Evolutionary conservation across 257 asterid genomes (phyloP).

Genomic region (Ilex aquifolium): DNA sequence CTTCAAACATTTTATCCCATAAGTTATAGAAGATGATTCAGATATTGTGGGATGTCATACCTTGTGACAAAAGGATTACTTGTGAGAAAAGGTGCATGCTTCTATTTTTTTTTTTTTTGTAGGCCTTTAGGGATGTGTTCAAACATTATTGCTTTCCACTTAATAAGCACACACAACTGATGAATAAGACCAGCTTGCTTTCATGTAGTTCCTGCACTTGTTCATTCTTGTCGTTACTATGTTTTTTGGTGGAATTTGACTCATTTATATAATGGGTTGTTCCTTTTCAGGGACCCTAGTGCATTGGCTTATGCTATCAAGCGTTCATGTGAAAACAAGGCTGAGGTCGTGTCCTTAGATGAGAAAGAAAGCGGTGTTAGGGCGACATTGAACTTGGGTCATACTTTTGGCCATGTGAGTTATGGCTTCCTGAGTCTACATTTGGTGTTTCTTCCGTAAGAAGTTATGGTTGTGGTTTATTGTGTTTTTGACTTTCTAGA

Average conservation of each 20-base stretch:
- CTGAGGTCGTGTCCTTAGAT: conserved; percentile 91
- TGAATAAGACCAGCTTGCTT: background rate
- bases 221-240: conserved; percentile 4
- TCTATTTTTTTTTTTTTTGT: too few relatives aligned
- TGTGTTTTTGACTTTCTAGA: too few relatives aligned
- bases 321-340: conserved; percentile 98
- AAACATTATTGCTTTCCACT: too few relatives aligned
- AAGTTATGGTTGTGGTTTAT: too few relatives aligned
- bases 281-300: conserved; percentile 58
- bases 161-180: background rate
- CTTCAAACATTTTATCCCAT: too few relatives aligned
- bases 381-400: conserved; percentile 97
- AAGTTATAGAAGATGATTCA: background rate
- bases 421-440: conserved; percentile 9
- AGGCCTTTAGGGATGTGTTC: too few relatives aligned
- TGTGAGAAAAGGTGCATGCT: background rate
- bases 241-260: conserved; percentile 10
- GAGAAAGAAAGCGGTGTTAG: conserved; percentile 96
- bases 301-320: conserved; percentile 90
- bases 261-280: conserved; percentile 14
- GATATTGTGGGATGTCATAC: background rate
- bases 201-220: background rate
- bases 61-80: background rate
- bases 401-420: conserved; percentile 97
- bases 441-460: conserved; percentile 6